phyloP scores from a whole-genome alignment of 192 early-diverging fungal species.

The Backusella parvicylindrica region DNA sequence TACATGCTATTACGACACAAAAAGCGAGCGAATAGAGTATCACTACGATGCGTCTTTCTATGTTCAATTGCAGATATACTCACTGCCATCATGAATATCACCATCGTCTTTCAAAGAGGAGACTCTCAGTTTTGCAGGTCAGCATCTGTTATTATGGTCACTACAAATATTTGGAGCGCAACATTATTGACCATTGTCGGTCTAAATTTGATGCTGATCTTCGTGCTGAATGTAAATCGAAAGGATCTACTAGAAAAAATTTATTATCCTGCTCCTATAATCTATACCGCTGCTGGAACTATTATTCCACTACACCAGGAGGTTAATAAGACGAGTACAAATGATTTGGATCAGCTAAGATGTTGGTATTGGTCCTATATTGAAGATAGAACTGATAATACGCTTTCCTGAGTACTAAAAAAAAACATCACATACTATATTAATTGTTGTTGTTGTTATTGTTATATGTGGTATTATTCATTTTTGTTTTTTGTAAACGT shows the following conservation, averaged over 20 bases:
- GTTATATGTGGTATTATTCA: slow-evolving; percentile 17
- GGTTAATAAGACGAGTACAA: too few species aligned
- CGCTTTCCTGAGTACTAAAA: background rate
- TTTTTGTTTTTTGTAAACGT: slow-evolving; percentile 10
- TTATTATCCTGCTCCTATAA: slow-evolving; percentile 1
- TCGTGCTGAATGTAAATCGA: slow-evolving; percentile 11
- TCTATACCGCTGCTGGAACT: background rate
- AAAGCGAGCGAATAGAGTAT: slow-evolving; percentile 10
- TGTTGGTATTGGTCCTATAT: slow-evolving; percentile 5
- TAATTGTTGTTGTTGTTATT: background rate
- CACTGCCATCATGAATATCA: background rate
- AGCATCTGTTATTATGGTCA: too few species aligned
- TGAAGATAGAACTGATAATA: background rate
- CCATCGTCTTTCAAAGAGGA: background rate
- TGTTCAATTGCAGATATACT: background rate
- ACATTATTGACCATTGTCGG: slow-evolving; percentile 9
- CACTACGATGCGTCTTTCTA: slow-evolving; percentile 3
- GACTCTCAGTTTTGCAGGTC: too few species aligned
- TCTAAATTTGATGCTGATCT: slow-evolving; percentile 10
- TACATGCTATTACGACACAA: background rate
- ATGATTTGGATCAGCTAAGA: background rate
- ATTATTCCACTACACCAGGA: too few species aligned
- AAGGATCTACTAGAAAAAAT: slow-evolving; percentile 5
- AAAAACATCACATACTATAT: too few species aligned
- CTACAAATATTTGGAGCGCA: background rate